Percentiles rank a stretch among this genome's conserved stretches.
Conservation (phyloP, 1,284 basidiomycete species). For the Xerocomus cyaneibrunnescens region DNA sequence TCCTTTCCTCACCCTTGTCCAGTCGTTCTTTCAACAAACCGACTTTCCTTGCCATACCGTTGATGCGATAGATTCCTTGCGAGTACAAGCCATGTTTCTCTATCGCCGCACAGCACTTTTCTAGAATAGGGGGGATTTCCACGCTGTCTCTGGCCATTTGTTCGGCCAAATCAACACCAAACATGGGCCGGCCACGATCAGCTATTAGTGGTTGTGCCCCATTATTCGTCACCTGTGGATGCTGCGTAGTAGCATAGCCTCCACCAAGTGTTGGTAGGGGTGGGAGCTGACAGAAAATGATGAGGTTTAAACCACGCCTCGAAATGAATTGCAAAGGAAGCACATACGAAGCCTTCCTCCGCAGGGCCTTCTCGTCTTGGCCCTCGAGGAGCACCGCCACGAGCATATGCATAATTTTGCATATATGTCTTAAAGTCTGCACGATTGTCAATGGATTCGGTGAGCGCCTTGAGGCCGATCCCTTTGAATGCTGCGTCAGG, state of each 20-base stretch:
- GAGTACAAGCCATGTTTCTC: constrained; percentile 84
- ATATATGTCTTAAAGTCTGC: constrained; percentile 95
- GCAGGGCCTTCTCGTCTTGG: constrained; percentile 80
- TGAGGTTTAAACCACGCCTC: constrained; percentile 6
- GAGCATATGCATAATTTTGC: constrained; percentile 92
- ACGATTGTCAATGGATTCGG: constrained; percentile 92
- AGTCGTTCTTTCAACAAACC: constrained; percentile 80
- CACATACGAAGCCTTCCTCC: constrained; percentile 84
- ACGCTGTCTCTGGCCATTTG: constrained; percentile 89
- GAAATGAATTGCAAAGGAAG: constrained; percentile 14
- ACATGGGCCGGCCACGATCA: constrained; percentile 75
- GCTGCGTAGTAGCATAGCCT: constrained; percentile 30
- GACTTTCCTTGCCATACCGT: constrained; percentile 89
- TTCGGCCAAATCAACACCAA: constrained; percentile 88
- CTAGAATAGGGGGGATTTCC: constrained; percentile 86
- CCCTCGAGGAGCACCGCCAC: constrained; percentile 63
- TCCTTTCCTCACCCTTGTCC: constrained; percentile 66
- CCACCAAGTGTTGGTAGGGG: constrained; percentile 51
- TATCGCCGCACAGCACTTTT: constrained; percentile 90
- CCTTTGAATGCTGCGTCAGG: constrained; percentile 38
- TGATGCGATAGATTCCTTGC: constrained; percentile 93
- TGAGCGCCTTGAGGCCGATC: constrained; percentile 81
- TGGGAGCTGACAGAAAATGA: constrained; percentile 49
- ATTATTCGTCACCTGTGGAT: constrained; percentile 28
- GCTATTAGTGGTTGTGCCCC: constrained; percentile 40